These are phyloP conservation scores for Ascochyta fabae DNA, from an alignment of 2,329 filamentous ascomycete species.

Conservation along the genomic window DNA sequence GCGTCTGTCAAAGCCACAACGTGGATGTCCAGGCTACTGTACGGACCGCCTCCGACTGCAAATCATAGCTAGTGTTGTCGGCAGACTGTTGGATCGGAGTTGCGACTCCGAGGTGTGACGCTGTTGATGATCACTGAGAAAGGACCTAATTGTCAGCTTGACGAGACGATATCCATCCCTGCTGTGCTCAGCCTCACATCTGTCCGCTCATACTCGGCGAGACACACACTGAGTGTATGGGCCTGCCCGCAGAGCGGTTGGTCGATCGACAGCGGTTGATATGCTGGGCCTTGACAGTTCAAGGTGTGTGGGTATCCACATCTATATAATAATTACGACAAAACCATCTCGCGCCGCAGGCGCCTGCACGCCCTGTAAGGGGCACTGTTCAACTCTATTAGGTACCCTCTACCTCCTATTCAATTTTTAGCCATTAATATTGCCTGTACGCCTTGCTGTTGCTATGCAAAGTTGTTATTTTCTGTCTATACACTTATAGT, in stretches of 20 bases:
- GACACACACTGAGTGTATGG: neutral
- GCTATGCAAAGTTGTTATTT: too few relatives aligned
- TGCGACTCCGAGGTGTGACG: conserved; percentile 4
- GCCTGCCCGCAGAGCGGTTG: neutral
- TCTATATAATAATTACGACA: too few relatives aligned
- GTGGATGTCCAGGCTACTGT: conserved; percentile 5
- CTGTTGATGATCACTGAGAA: neutral
- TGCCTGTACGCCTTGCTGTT: too few relatives aligned
- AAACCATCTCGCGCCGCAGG: too few relatives aligned
- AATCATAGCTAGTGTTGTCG: conserved; percentile 11
- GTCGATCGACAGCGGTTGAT: conserved; percentile 13
- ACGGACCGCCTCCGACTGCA: conserved; percentile 18
- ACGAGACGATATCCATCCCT: neutral
- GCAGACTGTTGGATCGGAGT: conserved; percentile 2
- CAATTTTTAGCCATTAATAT: too few relatives aligned
- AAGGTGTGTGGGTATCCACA: conserved; percentile 1
- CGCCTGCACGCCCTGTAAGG: too few relatives aligned
- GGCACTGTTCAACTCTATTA: too few relatives aligned
- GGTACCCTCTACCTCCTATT: too few relatives aligned
- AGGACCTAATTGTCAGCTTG: conserved; percentile 4
- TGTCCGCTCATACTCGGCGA: neutral
- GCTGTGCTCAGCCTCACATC: neutral
- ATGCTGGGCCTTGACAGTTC: conserved; percentile 3
- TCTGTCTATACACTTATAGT: too few relatives aligned
- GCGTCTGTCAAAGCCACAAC: conserved; percentile 15